Base-by-base conservation (phyloP, 768 basidiomycete species). In the Cyclocybe cylindracea region DNA sequence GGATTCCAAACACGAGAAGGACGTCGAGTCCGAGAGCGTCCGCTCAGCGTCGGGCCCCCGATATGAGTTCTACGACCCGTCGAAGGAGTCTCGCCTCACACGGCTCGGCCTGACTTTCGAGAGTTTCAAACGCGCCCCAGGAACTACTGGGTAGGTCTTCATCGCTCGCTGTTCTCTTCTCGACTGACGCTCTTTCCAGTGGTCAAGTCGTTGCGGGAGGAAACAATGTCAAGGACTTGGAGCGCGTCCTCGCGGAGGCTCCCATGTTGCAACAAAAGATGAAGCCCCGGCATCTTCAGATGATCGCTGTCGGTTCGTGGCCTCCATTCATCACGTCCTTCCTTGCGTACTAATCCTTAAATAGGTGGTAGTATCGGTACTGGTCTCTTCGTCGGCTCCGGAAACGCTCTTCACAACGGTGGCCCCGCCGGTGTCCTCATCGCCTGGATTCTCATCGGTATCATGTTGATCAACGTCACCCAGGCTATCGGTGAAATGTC, bases 401-500 rank as follows among this genome's bases (percentile, higher is more conserved):
- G 77, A 18, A 62, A 65, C 14, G 73, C 75, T 18, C 61, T 78
- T 18, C 61, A 64, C 29, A 57, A 44, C 18, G 75, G 76, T 43
- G 77, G 77, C 10, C 77, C 76, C 11, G 76, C 72, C 50, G 76
- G 70, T 41, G 60, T 78, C 43, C 60, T 78, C 34, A 73, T 78
- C 48, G 72, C 70, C 10, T 78, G 75, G 75, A 61, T 75, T 55
- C 61, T 77, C 41, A 75, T 76, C 53, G 76, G 77, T 54, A 56
- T 72, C 48, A 78, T 78, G 77, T 67, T 77, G 61, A 72, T 78
- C 54, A 78, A 74, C 61, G 73, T 77, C 42, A 78, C 77, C 42
- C 75, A 77, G 73, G 77, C 77, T 59, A 65, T 78, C 44, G 75
- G 75, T 57, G 77, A 78, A 75, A 78, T 78, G 73, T 72, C 70